Percentiles rank a stretch among this genome's conserved stretches.
phyloP scores from a whole-genome alignment of 2,329 filamentous ascomycete species.

The Metarhizium sp. region DNA sequence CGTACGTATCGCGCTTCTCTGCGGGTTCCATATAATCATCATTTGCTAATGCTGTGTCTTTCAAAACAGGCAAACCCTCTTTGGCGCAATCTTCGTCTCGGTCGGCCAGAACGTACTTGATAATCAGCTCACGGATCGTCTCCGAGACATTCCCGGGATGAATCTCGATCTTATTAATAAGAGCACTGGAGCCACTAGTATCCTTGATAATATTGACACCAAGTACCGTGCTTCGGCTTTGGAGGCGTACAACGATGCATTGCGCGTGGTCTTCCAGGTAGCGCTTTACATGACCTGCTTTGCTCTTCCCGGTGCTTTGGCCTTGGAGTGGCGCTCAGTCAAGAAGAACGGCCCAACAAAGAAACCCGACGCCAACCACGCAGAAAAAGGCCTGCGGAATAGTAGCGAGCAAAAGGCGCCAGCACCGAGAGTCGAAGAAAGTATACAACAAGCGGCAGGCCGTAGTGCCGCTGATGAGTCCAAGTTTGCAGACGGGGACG shows the following conservation, averaged over 20 bases:
- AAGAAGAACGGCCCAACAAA: constrained; percentile 2
- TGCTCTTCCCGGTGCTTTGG: constrained; percentile 3
- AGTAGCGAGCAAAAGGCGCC: too few relatives aligned
- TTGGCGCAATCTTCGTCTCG: constrained; percentile 36
- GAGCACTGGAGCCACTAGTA: not conserved
- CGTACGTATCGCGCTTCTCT: not conserved
- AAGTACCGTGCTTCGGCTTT: constrained; percentile 9
- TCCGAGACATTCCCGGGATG: constrained; percentile 21
- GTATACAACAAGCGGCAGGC: too few relatives aligned
- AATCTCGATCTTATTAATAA: constrained; percentile 3
- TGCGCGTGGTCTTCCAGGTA: constrained; percentile 52
- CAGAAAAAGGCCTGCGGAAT: too few relatives aligned
- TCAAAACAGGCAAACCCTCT: not conserved
- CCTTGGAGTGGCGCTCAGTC: constrained; percentile 10
- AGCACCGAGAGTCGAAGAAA: too few relatives aligned
- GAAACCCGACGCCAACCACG: too few relatives aligned
- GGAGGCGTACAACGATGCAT: constrained; percentile 49
- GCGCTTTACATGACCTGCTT: constrained; percentile 38
- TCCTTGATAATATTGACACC: not conserved
- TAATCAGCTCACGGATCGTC: constrained; percentile 26
- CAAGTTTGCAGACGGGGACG: too few relatives aligned
- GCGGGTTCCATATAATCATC: not conserved
- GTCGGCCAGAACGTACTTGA: constrained; percentile 37
- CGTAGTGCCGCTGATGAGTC: too few relatives aligned
- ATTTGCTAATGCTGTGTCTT: not conserved